Percentiles rank a stretch among this genome's conserved stretches.
Conservation (phyloP, 2,329 filamentous ascomycete species). For the Macrophomina phaseolina region DNA sequence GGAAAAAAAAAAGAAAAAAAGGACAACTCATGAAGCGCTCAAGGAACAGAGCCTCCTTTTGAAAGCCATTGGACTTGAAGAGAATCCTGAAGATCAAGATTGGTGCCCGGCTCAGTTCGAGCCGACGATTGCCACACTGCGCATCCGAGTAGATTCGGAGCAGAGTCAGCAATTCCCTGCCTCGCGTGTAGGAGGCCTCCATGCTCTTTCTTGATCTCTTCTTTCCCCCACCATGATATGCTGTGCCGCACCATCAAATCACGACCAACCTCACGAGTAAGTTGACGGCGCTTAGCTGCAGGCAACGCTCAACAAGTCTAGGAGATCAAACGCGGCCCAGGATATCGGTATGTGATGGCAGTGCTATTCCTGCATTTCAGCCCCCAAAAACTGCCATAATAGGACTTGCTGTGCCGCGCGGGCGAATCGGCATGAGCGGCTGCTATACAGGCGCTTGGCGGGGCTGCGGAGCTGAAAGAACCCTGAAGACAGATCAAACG, state of each 20-base stretch:
- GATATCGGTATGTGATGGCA: neutral
- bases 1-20: too few relatives aligned
- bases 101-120: neutral
- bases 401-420: constrained; percentile 19
- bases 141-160: neutral
- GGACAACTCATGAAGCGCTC: too few relatives aligned
- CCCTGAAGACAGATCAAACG: neutral
- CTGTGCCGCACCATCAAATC: constrained; percentile 21
- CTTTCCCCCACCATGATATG: neutral
- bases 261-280: neutral
- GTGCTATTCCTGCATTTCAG: neutral
- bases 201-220: neutral
- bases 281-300: constrained; percentile 11
- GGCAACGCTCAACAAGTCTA: neutral
- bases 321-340: constrained; percentile 10
- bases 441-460: neutral
- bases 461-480: neutral
- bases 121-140: neutral
- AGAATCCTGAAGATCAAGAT: too few relatives aligned
- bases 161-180: neutral
- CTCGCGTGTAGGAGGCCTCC: neutral
- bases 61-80: too few relatives aligned
- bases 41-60: too few relatives aligned
- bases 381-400: neutral
- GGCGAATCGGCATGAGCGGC: neutral